Conservation (phyloP, 1,284 basidiomycete species). For the Tilletia walkeri region DNA sequence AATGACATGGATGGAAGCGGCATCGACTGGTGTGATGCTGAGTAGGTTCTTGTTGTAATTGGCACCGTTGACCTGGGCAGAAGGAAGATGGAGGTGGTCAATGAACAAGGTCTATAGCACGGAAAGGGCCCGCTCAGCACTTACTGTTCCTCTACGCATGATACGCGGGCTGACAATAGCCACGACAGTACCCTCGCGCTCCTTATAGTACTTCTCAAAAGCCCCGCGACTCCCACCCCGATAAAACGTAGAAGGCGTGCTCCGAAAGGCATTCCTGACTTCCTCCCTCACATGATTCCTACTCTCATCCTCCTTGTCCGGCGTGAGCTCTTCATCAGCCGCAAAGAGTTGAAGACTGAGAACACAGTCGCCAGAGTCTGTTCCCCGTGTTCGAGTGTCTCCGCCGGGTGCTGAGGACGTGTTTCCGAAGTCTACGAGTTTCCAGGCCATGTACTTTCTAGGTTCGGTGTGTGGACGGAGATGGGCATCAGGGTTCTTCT, state of each 20-base stretch:
- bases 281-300: constrained; percentile 58
- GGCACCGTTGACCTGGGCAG: constrained; percentile 5
- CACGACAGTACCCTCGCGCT: constrained; percentile 82
- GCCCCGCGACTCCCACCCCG: constrained; percentile 83
- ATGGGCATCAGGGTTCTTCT: constrained; percentile 55
- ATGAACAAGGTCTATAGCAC: too few relatives aligned
- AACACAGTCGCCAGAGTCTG: constrained; percentile 72
- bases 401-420: constrained; percentile 59
- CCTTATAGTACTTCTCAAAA: constrained; percentile 79
- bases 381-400: constrained; percentile 55
- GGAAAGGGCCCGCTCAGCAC: constrained; percentile 33
- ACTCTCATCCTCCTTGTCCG: constrained; percentile 19
- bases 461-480: constrained; percentile 53
- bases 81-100: constrained; percentile 11
- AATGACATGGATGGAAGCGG: constrained; percentile 75
- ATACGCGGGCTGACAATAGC: constrained; percentile 85
- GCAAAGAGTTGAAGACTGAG: constrained; percentile 83
- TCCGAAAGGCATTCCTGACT: background rate
- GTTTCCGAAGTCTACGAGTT: constrained; percentile 76
- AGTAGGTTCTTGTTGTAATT: constrained; percentile 66
- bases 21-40: constrained; percentile 79
- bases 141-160: constrained; percentile 76
- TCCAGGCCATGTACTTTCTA: constrained; percentile 82
- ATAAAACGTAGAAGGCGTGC: background rate
- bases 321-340: constrained; percentile 62